phyloP scores from a whole-genome alignment of 1,284 basidiomycete species.

The Boletus mariae region DNA sequence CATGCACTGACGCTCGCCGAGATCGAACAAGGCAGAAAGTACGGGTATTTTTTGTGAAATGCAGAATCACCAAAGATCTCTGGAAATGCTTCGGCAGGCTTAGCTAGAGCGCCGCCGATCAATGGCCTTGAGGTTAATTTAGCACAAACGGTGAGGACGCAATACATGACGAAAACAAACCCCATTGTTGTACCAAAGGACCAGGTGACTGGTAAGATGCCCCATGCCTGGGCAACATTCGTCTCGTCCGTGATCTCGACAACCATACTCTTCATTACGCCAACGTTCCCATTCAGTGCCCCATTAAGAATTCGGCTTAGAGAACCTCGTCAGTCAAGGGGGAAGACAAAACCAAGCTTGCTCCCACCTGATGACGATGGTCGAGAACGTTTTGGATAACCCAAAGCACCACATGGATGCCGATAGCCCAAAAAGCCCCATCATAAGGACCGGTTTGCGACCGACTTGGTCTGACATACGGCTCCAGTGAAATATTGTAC shows the following conservation, averaged over 20 bases:
- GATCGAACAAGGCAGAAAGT: constrained; percentile 62
- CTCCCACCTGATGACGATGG: constrained; percentile 48
- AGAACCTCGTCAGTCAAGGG: not conserved
- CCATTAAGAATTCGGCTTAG: constrained; percentile 37
- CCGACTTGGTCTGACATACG: constrained; percentile 62
- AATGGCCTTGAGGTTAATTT: constrained; percentile 42
- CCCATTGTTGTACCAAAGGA: constrained; percentile 41
- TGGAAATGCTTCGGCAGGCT: constrained; percentile 58
- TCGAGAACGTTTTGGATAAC: constrained; percentile 56
- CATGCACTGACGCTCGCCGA: constrained; percentile 47
- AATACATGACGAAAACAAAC: constrained; percentile 27
- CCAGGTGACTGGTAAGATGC: constrained; percentile 46
- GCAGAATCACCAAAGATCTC: constrained; percentile 42
- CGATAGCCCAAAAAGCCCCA: constrained; percentile 54
- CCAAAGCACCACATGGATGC: constrained; percentile 63
- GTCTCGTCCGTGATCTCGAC: constrained; percentile 37
- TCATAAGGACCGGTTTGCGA: constrained; percentile 60
- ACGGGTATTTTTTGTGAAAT: constrained; percentile 60
- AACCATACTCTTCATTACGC: constrained; percentile 42
- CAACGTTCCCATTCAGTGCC: constrained; percentile 45
- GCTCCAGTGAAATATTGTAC: constrained; percentile 65
- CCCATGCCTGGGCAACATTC: constrained; percentile 36
- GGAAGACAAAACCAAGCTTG: not conserved
- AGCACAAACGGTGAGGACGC: not conserved
- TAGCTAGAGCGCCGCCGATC: constrained; percentile 58